Percentiles rank a stretch among this genome's conserved stretches.
Evolutionary conservation across 495 filamentous ascomycete species (phyloP).

Genomic region (Penicillium canariense): DNA sequence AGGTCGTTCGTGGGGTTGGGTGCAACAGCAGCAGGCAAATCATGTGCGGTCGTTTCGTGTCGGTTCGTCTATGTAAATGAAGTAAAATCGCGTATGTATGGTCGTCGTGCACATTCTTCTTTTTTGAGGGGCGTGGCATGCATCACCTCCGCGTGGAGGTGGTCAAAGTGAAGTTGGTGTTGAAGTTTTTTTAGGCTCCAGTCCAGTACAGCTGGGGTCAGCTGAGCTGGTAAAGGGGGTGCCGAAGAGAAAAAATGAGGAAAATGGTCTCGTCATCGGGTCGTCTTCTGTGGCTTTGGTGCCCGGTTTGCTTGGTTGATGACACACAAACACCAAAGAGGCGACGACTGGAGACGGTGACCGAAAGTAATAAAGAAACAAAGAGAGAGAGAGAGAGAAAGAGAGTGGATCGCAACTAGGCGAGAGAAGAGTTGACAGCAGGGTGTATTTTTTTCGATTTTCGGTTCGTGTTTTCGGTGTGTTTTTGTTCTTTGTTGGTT

Average conservation of each 20-base stretch:
- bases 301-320: neutral
- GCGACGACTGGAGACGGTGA: neutral
- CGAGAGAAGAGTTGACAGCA: slow-evolving; percentile 6
- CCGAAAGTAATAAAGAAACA: slow-evolving; percentile 15
- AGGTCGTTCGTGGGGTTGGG: slow-evolving; percentile 20
- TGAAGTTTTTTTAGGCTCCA: neutral
- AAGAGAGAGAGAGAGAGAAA: slow-evolving; percentile 10
- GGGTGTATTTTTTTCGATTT: neutral
- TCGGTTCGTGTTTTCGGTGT: slow-evolving; percentile 6
- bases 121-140: slow-evolving; percentile 10
- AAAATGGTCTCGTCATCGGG: neutral
- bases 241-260: slow-evolving; percentile 24
- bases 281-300: neutral
- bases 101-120: slow-evolving; percentile 29
- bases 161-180: neutral
- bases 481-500: slow-evolving; percentile 24
- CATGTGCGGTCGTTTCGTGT: slow-evolving; percentile 32
- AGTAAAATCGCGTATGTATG: slow-evolving; percentile 27
- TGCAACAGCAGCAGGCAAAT: slow-evolving; percentile 10
- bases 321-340: neutral
- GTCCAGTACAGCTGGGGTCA: neutral
- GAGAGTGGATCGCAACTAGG: slow-evolving; percentile 21
- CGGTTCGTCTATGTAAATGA: slow-evolving; percentile 28
- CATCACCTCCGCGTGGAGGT: slow-evolving; percentile 8
- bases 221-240: neutral